A percentile compares a stretch with the other conserved stretches of the same genome.
phyloP scores from a whole-genome alignment of 768 basidiomycete genomes.

The Hypholoma sublateritium region DNA sequence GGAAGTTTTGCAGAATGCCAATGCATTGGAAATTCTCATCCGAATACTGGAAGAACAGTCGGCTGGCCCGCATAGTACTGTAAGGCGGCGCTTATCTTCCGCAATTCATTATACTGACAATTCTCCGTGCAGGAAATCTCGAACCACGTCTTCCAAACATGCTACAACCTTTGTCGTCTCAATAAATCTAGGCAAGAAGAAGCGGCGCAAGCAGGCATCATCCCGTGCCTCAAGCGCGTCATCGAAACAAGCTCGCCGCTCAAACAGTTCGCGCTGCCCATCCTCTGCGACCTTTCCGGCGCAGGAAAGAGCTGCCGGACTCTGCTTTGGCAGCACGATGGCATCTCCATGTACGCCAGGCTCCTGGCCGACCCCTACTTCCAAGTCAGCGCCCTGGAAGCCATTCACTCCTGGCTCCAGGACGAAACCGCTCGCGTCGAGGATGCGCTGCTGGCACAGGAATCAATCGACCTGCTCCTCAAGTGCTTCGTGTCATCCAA shows the following conservation, averaged over 20 bases:
- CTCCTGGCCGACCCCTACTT: constrained; percentile 86
- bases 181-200: constrained; percentile 96
- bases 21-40: constrained; percentile 90
- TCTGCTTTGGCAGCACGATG: constrained; percentile 91
- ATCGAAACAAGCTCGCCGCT: constrained; percentile 88
- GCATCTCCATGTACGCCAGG: constrained; percentile 76
- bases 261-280: constrained; percentile 96
- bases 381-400: constrained; percentile 89
- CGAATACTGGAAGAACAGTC: constrained; percentile 80
- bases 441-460: constrained; percentile 73
- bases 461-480: constrained; percentile 66
- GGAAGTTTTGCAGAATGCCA: constrained; percentile 94
- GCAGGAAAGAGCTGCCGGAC: constrained; percentile 92
- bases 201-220: constrained; percentile 92
- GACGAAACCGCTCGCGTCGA: constrained; percentile 95
- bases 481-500: constrained; percentile 83
- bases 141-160: constrained; percentile 96
- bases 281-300: constrained; percentile 93
- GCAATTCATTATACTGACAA: not conserved
- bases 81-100: constrained; percentile 33
- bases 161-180: constrained; percentile 93
- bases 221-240: constrained; percentile 87
- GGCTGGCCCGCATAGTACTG: constrained; percentile 77
- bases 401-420: constrained; percentile 90
- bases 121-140: constrained; percentile 78